Evolutionary conservation across 345 rosid genomes (phyloP).

Genomic region (Acer negundo): DNA sequence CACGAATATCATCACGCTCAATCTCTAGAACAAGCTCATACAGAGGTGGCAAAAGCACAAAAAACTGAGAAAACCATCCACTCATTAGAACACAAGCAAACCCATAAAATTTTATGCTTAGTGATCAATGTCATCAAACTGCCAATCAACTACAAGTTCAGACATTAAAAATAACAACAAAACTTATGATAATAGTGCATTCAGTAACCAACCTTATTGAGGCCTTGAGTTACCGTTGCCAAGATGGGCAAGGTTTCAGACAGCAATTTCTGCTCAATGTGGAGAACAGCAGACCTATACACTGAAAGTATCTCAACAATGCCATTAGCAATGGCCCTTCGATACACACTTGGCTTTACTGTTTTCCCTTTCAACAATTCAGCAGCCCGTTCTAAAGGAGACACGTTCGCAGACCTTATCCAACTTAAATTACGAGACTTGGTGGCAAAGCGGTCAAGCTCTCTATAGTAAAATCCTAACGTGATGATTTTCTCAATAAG

Average conservation of each 20-base stretch:
- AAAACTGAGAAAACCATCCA: constrained; percentile 52
- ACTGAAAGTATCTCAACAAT: constrained; percentile 84
- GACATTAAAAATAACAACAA: not conserved
- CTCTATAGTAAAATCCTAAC: constrained; percentile 88
- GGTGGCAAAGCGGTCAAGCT: constrained; percentile 81
- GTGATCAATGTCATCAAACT: not conserved
- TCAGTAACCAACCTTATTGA: constrained; percentile 65
- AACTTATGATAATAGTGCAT: not conserved
- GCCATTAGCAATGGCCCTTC: constrained; percentile 94
- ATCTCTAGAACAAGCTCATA: constrained; percentile 88
- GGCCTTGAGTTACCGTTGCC: constrained; percentile 86
- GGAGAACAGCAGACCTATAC: constrained; percentile 88
- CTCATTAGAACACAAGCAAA: not conserved
- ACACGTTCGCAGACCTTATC: constrained; percentile 57
- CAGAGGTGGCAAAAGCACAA: constrained; percentile 81
- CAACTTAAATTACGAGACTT: constrained; percentile 83
- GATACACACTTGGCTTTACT: constrained; percentile 59
- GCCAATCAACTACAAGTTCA: not conserved
- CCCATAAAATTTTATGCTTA: not conserved
- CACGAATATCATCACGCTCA: constrained; percentile 87
- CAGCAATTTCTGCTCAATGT: constrained; percentile 80
- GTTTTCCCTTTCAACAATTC: constrained; percentile 43
- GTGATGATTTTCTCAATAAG: constrained; percentile 81
- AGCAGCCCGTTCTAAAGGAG: constrained; percentile 53
- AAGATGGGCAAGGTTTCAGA: constrained; percentile 77